Percentiles rank a stretch among this genome's conserved stretches.
Evolutionary conservation across 1,139 yeast species (phyloP).

Genomic region (Yamadazyma jaroonii): DNA sequence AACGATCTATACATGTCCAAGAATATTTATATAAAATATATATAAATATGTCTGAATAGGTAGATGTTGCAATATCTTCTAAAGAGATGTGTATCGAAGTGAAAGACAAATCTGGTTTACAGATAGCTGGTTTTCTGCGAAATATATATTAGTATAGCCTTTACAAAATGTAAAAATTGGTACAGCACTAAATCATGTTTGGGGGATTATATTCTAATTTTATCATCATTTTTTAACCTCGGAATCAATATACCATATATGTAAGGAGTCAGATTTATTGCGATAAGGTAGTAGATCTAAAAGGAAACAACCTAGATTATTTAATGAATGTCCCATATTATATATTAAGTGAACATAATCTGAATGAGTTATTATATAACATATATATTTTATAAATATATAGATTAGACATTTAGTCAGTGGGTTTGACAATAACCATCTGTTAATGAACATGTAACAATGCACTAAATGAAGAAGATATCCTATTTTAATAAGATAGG

Average conservation of each 20-base stretch:
- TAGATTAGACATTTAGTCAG: constrained; percentile 1
- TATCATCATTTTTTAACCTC: constrained; percentile 3
- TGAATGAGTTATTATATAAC: neutral
- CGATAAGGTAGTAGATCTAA: constrained; percentile 9
- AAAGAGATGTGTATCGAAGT: constrained; percentile 5
- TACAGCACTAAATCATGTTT: constrained; percentile 4
- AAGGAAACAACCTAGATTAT: constrained; percentile 8
- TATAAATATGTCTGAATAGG: constrained; percentile 2
- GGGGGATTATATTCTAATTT: constrained; percentile 1
- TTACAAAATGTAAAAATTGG: neutral
- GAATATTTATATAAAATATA: neutral
- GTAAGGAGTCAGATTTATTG: constrained; percentile 8
- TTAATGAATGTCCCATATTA: constrained; percentile 4
- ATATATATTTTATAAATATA: neutral
- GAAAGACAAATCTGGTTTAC: constrained; percentile 7
- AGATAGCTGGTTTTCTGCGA: constrained; percentile 7
- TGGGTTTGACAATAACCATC: constrained; percentile 2
- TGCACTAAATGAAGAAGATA: neutral
- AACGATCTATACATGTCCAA: constrained; percentile 7
- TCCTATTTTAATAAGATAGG: too few relatives aligned
- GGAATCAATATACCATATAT: constrained; percentile 2
- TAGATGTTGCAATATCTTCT: constrained; percentile 5
- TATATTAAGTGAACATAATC: constrained; percentile 1
- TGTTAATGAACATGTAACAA: constrained; percentile 2
- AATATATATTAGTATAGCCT: constrained; percentile 6